These are phyloP conservation scores for Pochonia chlamydosporia DNA, from an alignment of 2,329 filamentous ascomycete species.

Conservation along the genomic window DNA sequence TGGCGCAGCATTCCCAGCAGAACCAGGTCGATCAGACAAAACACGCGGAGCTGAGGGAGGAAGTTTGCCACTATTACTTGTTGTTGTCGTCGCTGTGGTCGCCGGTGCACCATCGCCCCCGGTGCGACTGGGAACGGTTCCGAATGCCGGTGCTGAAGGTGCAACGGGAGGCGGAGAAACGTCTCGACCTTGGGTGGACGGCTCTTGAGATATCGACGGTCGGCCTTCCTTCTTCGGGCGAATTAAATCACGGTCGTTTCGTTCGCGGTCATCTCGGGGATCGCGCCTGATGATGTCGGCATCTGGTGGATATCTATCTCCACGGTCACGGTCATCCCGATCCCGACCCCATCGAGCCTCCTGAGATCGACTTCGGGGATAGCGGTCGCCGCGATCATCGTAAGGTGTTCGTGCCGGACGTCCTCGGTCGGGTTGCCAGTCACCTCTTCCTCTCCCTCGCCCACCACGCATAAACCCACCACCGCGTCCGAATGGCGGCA, in stretches of 20 bases:
- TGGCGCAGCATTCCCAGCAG: slow-evolving; percentile 28
- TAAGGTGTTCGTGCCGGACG: slow-evolving; percentile 53
- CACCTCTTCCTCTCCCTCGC: slow-evolving; percentile 37
- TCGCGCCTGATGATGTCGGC: slow-evolving; percentile 33
- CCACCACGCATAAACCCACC: slow-evolving; percentile 52
- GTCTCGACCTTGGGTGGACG: slow-evolving; percentile 39
- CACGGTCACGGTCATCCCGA: slow-evolving; percentile 47
- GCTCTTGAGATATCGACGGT: slow-evolving; percentile 41
- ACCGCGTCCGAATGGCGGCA: slow-evolving; percentile 46
- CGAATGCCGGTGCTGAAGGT: slow-evolving; percentile 53
- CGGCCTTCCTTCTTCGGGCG: slow-evolving; percentile 46
- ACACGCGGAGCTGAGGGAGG: slow-evolving; percentile 50
- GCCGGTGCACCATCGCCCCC: slow-evolving; percentile 23
- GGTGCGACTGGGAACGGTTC: slow-evolving; percentile 45
- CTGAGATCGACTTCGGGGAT: slow-evolving; percentile 60
- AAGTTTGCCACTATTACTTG: slow-evolving; percentile 34
- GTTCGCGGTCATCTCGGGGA: slow-evolving; percentile 42
- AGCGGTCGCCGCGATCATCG: slow-evolving; percentile 56
- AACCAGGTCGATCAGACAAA: slow-evolving; percentile 42
- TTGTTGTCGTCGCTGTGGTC: slow-evolving; percentile 13
- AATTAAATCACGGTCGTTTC: slow-evolving; percentile 37
- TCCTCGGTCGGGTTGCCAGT: slow-evolving; percentile 39
- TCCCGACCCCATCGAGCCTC: slow-evolving; percentile 55
- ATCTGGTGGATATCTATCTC: slow-evolving; percentile 35
- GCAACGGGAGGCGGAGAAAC: slow-evolving; percentile 53